Evolutionary conservation across 2,329 filamentous ascomycete genomes (phyloP).

Genomic region (Dryadomyces sulphureus): DNA sequence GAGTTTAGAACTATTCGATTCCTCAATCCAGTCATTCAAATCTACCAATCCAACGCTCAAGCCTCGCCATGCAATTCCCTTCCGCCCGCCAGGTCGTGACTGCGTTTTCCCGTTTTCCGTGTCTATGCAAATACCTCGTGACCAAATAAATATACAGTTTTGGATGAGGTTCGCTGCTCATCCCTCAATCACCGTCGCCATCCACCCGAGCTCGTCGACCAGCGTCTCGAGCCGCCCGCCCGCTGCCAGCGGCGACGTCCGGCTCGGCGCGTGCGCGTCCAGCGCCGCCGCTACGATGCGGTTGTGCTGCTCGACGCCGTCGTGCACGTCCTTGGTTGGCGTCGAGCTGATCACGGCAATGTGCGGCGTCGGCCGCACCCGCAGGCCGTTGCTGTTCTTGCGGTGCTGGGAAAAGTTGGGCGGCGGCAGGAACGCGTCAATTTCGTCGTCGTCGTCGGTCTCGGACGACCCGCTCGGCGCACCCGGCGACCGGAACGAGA

Average conservation of each 20-base stretch:
- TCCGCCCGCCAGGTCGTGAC: background rate
- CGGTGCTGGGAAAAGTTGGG: background rate
- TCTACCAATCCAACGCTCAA: no score
- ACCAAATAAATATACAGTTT: background rate
- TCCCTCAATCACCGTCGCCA: slow-evolving; percentile 30
- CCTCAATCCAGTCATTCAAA: no score
- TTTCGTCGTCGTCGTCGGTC: background rate
- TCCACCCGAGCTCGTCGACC: slow-evolving; percentile 34
- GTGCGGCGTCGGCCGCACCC: background rate
- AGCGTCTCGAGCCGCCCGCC: slow-evolving; percentile 17
- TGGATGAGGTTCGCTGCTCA: background rate
- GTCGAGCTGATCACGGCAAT: background rate
- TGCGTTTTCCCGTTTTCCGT: background rate
- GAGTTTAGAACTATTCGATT: no score
- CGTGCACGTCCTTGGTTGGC: no score
- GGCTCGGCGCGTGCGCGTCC: slow-evolving; percentile 3
- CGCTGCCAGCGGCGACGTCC: slow-evolving; percentile 17
- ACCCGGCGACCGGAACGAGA: slow-evolving; percentile 22
- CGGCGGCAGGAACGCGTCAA: slow-evolving; percentile 1
- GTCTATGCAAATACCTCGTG: background rate
- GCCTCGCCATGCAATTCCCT: no score
- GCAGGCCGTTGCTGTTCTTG: no score
- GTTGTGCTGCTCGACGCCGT: slow-evolving; percentile 13
- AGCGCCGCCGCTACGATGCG: slow-evolving; percentile 12
- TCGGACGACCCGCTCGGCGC: slow-evolving; percentile 20